Evolutionary conservation across 2,329 filamentous ascomycete genomes (phyloP).

Genomic region (Aspergillus fumigatus): DNA sequence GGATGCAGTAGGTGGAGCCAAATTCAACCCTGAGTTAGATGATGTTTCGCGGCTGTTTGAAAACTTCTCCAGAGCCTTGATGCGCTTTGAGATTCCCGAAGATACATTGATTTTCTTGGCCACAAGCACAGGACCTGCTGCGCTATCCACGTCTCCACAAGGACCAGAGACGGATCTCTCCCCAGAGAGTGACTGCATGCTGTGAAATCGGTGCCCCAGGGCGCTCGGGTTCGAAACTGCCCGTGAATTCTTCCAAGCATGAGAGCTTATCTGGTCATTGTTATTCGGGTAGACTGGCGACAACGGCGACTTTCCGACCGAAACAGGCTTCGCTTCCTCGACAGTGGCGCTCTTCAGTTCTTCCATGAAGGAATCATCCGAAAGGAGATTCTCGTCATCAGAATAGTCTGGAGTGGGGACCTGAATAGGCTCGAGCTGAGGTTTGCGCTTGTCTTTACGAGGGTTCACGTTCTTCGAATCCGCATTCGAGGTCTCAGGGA

Average conservation of each 20-base stretch:
- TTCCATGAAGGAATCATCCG: constrained; percentile 76
- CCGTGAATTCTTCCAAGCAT: constrained; percentile 35
- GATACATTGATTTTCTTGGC: constrained; percentile 78
- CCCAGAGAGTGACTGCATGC: constrained; percentile 28
- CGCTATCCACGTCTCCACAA: constrained; percentile 26
- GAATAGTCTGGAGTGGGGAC: constrained; percentile 36
- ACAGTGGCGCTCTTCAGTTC: constrained; percentile 78
- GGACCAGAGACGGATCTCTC: constrained; percentile 38
- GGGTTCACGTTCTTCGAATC: constrained; percentile 18
- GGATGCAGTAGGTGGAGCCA: constrained; percentile 54
- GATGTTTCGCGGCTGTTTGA: constrained; percentile 45
- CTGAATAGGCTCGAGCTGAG: constrained; percentile 51
- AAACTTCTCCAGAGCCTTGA: constrained; percentile 85
- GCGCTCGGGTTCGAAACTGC: constrained; percentile 38
- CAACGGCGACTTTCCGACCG: constrained; percentile 77
- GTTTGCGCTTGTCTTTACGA: constrained; percentile 31
- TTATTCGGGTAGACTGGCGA: constrained; percentile 55
- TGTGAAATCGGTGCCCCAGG: constrained; percentile 20
- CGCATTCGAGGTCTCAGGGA: constrained; percentile 18
- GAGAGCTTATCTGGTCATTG: constrained; percentile 23
- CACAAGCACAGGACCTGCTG: constrained; percentile 44
- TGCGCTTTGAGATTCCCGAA: constrained; percentile 87
- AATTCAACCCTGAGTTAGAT: constrained; percentile 22
- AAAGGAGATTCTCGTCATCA: constrained; percentile 40
- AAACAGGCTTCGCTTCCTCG: constrained; percentile 75